Percentiles rank a stretch among this genome's conserved stretches.
Conservation (phyloP, 2,329 filamentous ascomycete species). For the Alternaria panax region DNA sequence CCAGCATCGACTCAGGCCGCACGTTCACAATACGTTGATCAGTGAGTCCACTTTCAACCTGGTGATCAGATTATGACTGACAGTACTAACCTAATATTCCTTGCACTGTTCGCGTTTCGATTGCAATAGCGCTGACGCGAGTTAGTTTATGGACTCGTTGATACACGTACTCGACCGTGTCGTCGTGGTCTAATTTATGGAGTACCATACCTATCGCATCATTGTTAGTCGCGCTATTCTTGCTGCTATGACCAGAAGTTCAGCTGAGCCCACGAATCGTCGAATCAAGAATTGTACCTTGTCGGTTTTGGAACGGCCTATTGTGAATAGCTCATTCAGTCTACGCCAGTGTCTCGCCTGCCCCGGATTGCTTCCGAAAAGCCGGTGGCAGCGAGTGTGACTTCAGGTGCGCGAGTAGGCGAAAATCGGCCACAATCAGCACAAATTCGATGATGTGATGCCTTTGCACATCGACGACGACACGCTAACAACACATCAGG, state of each 20-base stretch:
- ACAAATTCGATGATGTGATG: constrained; percentile 4
- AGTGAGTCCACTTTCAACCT: constrained; percentile 4
- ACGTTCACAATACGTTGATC: constrained; percentile 1
- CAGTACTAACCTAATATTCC: constrained; percentile 6
- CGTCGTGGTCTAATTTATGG: background rate
- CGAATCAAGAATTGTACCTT: background rate
- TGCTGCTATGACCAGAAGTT: constrained; percentile 20
- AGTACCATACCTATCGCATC: background rate
- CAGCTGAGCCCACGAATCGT: constrained; percentile 6
- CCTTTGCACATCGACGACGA: constrained; percentile 1
- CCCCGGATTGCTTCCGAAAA: constrained; percentile 16
- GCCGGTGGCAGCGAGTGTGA: constrained; percentile 8
- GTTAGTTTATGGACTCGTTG: background rate
- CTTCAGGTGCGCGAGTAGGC: background rate
- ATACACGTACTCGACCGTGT: background rate
- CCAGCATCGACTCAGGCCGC: constrained; percentile 5
- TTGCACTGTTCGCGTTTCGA: constrained; percentile 8
- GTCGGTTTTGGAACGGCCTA: background rate
- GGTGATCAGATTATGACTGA: constrained; percentile 1
- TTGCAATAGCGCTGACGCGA: constrained; percentile 4
- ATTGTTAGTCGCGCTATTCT: constrained; percentile 2
- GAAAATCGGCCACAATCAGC: constrained; percentile 11
- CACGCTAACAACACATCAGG: constrained; percentile 9
- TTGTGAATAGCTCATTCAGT: background rate
- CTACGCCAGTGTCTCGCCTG: constrained; percentile 12